Evolutionary conservation across 805 yeast genomes (phyloP).

Genomic region (Cyberlindnera maritima): DNA sequence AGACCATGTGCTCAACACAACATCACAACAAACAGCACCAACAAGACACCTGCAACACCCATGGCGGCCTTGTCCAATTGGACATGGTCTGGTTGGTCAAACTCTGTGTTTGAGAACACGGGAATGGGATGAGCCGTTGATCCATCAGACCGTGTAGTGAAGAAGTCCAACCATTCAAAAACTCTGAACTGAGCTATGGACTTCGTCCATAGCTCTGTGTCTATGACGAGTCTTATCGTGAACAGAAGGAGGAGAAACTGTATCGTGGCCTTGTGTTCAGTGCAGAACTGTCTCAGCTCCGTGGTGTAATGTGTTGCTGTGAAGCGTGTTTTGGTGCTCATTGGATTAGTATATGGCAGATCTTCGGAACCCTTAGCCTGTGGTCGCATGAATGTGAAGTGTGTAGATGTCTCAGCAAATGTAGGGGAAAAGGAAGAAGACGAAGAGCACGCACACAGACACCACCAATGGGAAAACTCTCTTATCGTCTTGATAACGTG

Average conservation of each 20-base stretch:
- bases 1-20: not conserved
- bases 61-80: constrained; percentile 2
- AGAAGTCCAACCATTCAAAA: not conserved
- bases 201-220: not conserved
- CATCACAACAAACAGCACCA: not conserved
- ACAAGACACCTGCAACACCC: not conserved
- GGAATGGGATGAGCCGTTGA: not conserved
- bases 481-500: no score
- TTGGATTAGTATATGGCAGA: not conserved
- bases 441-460: no score
- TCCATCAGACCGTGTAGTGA: not conserved
- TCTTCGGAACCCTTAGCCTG: not conserved
- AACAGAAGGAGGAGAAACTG: not conserved
- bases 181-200: not conserved
- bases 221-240: not conserved
- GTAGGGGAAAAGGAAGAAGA: no score
- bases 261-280: not conserved
- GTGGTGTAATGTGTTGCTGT: not conserved
- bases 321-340: not conserved
- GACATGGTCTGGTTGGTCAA: constrained; percentile 6
- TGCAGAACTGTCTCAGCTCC: not conserved
- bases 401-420: no score
- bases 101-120: not conserved
- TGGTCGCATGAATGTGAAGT: not conserved
- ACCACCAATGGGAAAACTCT: no score